Evolutionary conservation across 257 asterid genomes (phyloP), one percentile per base, ranked within the genome.

Genomic region (Parsonsia alboflavescens): DNA sequence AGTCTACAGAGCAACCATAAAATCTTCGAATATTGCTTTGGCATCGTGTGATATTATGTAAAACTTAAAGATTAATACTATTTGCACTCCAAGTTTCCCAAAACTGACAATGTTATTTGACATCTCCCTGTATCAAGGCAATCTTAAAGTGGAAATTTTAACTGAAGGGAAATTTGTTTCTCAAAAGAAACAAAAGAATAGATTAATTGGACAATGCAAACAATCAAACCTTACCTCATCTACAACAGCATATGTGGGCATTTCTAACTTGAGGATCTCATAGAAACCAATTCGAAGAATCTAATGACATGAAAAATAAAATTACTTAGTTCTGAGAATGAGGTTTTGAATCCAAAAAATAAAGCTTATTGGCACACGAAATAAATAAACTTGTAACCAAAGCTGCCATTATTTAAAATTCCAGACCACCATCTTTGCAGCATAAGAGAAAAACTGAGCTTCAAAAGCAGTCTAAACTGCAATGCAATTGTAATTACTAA

Each of bases 201-300:
- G 46, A 76, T 9, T 10, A 39, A 58, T 36, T 45, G 42, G 26
- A 59, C 17, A 57, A 52, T 28, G 22, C 36, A 61, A 48, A 46
- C 5, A 63, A 53, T 44, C 36, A 73, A 74, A 44, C 72, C 69
- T 42, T 79, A 91, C 98, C 98, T 93, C 98, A 75, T 93, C 96
- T 30, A 91, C 96, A 73, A 93, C 97, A 22, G 98, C 98, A 84
- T 93, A 88, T 22, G 96, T 83, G 75, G 98, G 96, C 96, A 90
- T 90, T 79, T 88, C 97, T 77, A 93, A 88, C 81, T 93, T 91
- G 82, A 88, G 75, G 77, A 93, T 87, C 94, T 93, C 98, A 70
- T 93, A 91, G 79, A 90, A 84, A 57, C 97, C 98, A 75, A 93
- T 90, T 71, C 97, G 90, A 70, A 93, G 97, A 84, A 93, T 93